Percentiles rank a stretch among this genome's conserved stretches.
These are phyloP conservation scores for Cladosporium sphaerospermum DNA, from an alignment of 2,329 filamentous ascomycete species.

Conservation along the genomic window DNA sequence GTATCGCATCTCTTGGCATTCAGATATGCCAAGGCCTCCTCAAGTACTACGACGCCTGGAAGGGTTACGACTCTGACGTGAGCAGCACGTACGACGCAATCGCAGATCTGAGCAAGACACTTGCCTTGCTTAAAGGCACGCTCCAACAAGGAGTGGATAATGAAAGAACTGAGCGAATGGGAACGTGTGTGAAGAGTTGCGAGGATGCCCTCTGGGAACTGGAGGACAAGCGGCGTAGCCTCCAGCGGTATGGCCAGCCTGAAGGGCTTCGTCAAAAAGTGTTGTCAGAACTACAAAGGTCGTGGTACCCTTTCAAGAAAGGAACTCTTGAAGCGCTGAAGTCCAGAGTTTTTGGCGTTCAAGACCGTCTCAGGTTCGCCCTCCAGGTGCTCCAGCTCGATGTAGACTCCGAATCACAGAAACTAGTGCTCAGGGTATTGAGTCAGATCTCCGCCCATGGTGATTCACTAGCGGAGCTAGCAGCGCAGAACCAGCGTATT, in stretches of 20 bases:
- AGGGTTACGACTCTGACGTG: slow-evolving; percentile 13
- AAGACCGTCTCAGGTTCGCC: slow-evolving; percentile 10
- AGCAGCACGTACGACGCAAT: slow-evolving; percentile 10
- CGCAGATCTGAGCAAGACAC: slow-evolving; percentile 12
- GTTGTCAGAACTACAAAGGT: slow-evolving; percentile 5
- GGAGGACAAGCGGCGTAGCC: slow-evolving; percentile 6
- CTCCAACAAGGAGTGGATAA: slow-evolving; percentile 1
- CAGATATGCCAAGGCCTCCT: slow-evolving; percentile 16
- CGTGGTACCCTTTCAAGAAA: slow-evolving; percentile 14
- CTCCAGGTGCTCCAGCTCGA: slow-evolving; percentile 16
- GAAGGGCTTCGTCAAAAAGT: slow-evolving; percentile 12
- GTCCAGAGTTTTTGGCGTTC: slow-evolving; percentile 7
- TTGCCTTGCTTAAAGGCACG: slow-evolving; percentile 9
- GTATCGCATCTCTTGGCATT: slow-evolving; percentile 15
- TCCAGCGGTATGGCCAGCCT: slow-evolving; percentile 6
- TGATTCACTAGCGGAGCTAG: not conserved
- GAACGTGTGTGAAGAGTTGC: slow-evolving; percentile 7
- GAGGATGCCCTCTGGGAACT: slow-evolving; percentile 11
- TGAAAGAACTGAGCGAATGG: slow-evolving; percentile 7
- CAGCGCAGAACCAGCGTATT: not conserved
- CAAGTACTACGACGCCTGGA: slow-evolving; percentile 13
- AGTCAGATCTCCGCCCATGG: not conserved
- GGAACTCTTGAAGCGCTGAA: slow-evolving; percentile 12
- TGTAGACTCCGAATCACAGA: slow-evolving; percentile 3
- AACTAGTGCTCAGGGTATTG: not conserved